phyloP scores from a whole-genome alignment of 176 grass and related monocot genomes.

The Musa schizocarpa region DNA sequence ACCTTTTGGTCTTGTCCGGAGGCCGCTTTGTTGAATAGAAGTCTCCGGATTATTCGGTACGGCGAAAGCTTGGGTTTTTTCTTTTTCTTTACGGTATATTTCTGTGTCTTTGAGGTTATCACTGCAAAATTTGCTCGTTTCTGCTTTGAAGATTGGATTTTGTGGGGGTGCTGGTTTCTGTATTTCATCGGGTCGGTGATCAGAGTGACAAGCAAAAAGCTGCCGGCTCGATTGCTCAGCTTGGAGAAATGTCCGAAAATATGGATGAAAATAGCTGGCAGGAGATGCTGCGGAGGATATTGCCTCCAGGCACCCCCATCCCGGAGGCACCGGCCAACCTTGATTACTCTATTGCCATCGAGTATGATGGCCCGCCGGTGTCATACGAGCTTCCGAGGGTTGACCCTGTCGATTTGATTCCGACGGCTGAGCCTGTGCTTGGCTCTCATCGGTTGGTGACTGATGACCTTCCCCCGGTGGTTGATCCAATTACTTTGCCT shows the following conservation, averaged over 20 bases:
- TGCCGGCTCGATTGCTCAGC: not conserved
- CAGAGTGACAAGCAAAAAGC: not conserved
- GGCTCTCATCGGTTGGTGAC: constrained; percentile 17
- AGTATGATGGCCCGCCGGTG: constrained; percentile 78
- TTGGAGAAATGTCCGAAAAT: constrained; percentile 41
- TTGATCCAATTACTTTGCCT: constrained; percentile 52
- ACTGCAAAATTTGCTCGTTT: not conserved
- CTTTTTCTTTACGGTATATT: not conserved
- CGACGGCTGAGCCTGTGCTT: constrained; percentile 48
- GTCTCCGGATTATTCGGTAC: not conserved
- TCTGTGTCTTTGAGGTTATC: not conserved
- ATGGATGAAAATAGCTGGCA: constrained; percentile 46
- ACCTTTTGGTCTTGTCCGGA: not conserved
- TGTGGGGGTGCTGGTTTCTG: not conserved
- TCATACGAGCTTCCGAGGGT: constrained; percentile 73
- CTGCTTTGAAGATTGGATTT: not conserved
- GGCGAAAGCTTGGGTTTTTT: not conserved
- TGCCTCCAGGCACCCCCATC: constrained; percentile 69
- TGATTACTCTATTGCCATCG: constrained; percentile 87
- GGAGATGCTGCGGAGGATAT: constrained; percentile 57
- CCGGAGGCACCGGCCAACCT: constrained; percentile 60
- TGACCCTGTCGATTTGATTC: constrained; percentile 70
- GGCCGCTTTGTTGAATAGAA: not conserved
- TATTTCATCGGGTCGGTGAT: not conserved
- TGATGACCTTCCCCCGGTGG: constrained; percentile 38